These are phyloP conservation scores for Chlamydomonas sp. DNA, from an alignment of 139 green algal genomes.

Conservation along the genomic window DNA sequence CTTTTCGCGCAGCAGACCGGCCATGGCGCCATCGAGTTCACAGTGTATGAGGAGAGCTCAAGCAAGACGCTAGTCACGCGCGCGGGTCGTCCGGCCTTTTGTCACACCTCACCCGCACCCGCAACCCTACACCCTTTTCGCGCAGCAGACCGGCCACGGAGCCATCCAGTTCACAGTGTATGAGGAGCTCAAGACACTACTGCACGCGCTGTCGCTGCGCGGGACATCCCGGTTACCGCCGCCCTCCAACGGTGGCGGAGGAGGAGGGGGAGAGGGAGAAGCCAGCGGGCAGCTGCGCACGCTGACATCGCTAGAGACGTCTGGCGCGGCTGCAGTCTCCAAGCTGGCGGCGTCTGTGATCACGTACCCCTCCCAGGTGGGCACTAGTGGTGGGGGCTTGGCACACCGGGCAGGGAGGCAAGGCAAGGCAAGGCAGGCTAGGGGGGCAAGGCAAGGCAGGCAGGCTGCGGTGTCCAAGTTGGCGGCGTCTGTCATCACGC, in stretches of 20 bases:
- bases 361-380: constrained; percentile 89
- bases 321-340: constrained; percentile 60
- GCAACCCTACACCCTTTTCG: too few relatives aligned
- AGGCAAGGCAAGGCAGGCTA: too few relatives aligned
- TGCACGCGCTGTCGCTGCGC: neutral
- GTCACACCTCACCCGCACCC: too few relatives aligned
- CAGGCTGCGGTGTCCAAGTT: constrained; percentile 81
- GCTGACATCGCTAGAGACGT: constrained; percentile 42
- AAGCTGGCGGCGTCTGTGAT: constrained; percentile 78
- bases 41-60: constrained; percentile 94
- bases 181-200: constrained; percentile 79
- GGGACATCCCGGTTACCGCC: neutral
- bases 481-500: constrained; percentile 75
- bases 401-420: too few relatives aligned
- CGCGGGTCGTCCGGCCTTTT: too few relatives aligned
- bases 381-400: too few relatives aligned
- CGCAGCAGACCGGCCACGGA: constrained; percentile 68
- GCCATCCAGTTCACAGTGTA: constrained; percentile 95
- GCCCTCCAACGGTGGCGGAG: too few relatives aligned
- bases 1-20: constrained; percentile 50
- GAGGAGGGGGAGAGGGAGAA: neutral
- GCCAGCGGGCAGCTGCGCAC: neutral
- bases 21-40: constrained; percentile 94
- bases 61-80: too few relatives aligned
- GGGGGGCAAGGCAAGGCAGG: too few relatives aligned